Conservation (phyloP, 2,329 filamentous ascomycete genomes). For the Fusarium sp. region DNA sequence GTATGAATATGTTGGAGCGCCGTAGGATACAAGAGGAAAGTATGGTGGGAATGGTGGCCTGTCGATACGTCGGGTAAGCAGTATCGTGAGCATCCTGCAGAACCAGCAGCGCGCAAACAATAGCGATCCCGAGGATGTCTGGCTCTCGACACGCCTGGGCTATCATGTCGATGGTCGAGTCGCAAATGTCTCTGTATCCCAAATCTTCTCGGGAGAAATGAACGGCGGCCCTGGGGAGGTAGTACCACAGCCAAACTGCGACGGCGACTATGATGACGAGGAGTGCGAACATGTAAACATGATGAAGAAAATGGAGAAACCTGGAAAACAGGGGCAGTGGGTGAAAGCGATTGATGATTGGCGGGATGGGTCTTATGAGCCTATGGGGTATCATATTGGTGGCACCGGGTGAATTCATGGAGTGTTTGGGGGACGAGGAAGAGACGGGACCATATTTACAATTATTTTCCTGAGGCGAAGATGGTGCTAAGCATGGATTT, state of each 20-base stretch:
- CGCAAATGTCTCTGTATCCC: neutral
- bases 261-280: neutral
- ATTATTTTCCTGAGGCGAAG: neutral
- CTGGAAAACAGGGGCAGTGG: neutral
- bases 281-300: neutral
- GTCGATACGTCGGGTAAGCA: neutral
- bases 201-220: neutral
- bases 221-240: neutral
- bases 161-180: neutral
- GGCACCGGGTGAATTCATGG: neutral
- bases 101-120: neutral
- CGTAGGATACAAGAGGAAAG: neutral
- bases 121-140: neutral
- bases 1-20: neutral
- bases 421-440: neutral
- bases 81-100: neutral
- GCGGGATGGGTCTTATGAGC: neutral
- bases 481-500: neutral
- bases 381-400: neutral
- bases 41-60: neutral
- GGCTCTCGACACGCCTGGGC: neutral
- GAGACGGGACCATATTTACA: neutral
- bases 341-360: neutral
- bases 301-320: neutral
- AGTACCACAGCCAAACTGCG: accelerated